phyloP scores from a whole-genome alignment of 2,329 filamentous ascomycete species.

The Paraphaeosphaeria minitans region DNA sequence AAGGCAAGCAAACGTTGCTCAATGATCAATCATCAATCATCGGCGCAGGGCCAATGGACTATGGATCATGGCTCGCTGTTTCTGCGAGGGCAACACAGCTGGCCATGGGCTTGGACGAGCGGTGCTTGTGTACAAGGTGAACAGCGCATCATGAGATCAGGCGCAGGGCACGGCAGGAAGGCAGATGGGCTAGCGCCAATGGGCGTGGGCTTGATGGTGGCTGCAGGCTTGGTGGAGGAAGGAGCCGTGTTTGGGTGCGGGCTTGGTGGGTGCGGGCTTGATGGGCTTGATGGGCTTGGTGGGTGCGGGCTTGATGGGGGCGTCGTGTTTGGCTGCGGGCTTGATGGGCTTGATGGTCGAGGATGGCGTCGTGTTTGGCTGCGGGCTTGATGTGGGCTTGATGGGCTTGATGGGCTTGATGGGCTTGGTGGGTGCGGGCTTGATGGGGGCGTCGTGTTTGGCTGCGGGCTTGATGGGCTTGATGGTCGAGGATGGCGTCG shows the following conservation, averaged over 20 bases:
- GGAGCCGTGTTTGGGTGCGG: neutral
- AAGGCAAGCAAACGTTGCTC: too few species aligned
- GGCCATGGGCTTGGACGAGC: neutral
- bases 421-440: constrained; percentile 8
- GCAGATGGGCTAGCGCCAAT: constrained; percentile 5
- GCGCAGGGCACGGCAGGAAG: neutral
- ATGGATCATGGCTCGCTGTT: too few species aligned
- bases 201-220: constrained; percentile 1
- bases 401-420: too few species aligned
- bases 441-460: neutral
- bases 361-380: neutral
- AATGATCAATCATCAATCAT: too few species aligned
- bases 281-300: too few species aligned
- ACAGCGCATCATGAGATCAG: constrained; percentile 1
- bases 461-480: too few species aligned
- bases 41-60: constrained; percentile 5
- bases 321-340: neutral
- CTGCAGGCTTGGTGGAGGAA: neutral
- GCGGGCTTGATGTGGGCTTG: too few species aligned
- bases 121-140: neutral
- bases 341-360: neutral
- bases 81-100: neutral
- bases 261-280: neutral
- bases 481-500: too few species aligned
- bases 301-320: neutral